Conservation (phyloP, 2,329 filamentous ascomycete genomes). For the Raffaelea ambrosiae region DNA sequence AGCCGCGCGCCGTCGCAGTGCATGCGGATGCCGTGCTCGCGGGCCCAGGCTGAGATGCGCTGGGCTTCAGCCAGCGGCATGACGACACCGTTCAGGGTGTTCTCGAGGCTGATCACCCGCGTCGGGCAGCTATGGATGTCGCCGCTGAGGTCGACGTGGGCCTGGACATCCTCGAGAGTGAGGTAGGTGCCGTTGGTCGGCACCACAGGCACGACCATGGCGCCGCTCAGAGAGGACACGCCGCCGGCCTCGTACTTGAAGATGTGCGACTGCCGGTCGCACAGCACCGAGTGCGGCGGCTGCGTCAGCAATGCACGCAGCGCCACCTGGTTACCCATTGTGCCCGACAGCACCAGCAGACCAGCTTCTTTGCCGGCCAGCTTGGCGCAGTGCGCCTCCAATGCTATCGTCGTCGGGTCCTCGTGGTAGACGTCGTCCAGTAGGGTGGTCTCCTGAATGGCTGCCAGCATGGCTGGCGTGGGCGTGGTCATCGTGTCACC, state of each 20-base stretch:
- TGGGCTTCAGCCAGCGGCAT: slow-evolving; percentile 66
- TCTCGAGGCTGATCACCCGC: slow-evolving; percentile 73
- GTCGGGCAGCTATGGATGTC: slow-evolving; percentile 76
- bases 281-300: slow-evolving; percentile 73
- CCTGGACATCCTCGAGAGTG: slow-evolving; percentile 67
- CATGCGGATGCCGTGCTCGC: slow-evolving; percentile 33
- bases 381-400: slow-evolving; percentile 66
- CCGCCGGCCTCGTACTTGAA: slow-evolving; percentile 58
- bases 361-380: slow-evolving; percentile 69
- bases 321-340: slow-evolving; percentile 88
- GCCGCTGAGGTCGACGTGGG: slow-evolving; percentile 54
- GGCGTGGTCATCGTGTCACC: slow-evolving; percentile 60
- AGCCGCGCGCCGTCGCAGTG: slow-evolving; percentile 45
- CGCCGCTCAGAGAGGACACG: slow-evolving; percentile 62
- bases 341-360: slow-evolving; percentile 78
- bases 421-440: slow-evolving; percentile 79
- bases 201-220: slow-evolving; percentile 56
- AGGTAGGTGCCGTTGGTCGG: slow-evolving; percentile 66
- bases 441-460: slow-evolving; percentile 66
- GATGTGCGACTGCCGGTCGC: slow-evolving; percentile 73
- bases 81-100: slow-evolving; percentile 72
- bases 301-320: slow-evolving; percentile 69
- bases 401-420: slow-evolving; percentile 66
- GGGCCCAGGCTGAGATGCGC: slow-evolving; percentile 63
- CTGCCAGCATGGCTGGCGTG: slow-evolving; percentile 70